Conservation (phyloP, 768 basidiomycete species). For the Termitomyces bulborhizus region DNA sequence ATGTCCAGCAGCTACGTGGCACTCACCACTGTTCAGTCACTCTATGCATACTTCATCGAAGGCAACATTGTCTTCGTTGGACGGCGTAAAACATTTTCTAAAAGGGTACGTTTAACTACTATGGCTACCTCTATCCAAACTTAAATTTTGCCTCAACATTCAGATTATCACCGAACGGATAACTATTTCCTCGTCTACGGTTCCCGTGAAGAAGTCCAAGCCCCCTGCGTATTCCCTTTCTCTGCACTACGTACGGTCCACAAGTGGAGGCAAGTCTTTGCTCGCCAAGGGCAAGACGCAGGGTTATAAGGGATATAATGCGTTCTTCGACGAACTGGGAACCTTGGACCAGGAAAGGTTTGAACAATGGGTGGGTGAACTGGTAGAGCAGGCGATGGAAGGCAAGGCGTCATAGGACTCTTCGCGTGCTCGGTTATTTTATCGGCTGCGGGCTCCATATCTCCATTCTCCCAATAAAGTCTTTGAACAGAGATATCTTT, state of each 20-base stretch:
- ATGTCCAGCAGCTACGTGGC: slow-evolving; percentile 55
- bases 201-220: slow-evolving; percentile 43
- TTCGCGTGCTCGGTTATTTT: neutral
- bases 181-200: slow-evolving; percentile 65
- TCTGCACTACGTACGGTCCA: slow-evolving; percentile 69
- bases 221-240: slow-evolving; percentile 66
- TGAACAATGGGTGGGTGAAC: slow-evolving; percentile 70
- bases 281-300: slow-evolving; percentile 63
- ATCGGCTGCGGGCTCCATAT: neutral
- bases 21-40: slow-evolving; percentile 63
- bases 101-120: slow-evolving; percentile 49
- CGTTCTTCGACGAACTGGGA: slow-evolving; percentile 80
- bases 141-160: slow-evolving; percentile 31
- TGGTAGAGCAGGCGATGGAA: slow-evolving; percentile 71
- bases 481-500: neutral
- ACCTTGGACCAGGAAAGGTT: slow-evolving; percentile 71
- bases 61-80: slow-evolving; percentile 83
- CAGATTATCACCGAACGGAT: slow-evolving; percentile 91
- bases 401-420: slow-evolving; percentile 39
- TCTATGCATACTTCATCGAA: slow-evolving; percentile 86
- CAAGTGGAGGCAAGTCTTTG: slow-evolving; percentile 81
- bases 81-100: slow-evolving; percentile 84
- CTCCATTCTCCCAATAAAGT: neutral
- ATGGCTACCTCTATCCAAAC: neutral
- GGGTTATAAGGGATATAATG: slow-evolving; percentile 52